phyloP scores from a whole-genome alignment of 805 yeast genomes.

The Metschnikowia gelsemii region DNA sequence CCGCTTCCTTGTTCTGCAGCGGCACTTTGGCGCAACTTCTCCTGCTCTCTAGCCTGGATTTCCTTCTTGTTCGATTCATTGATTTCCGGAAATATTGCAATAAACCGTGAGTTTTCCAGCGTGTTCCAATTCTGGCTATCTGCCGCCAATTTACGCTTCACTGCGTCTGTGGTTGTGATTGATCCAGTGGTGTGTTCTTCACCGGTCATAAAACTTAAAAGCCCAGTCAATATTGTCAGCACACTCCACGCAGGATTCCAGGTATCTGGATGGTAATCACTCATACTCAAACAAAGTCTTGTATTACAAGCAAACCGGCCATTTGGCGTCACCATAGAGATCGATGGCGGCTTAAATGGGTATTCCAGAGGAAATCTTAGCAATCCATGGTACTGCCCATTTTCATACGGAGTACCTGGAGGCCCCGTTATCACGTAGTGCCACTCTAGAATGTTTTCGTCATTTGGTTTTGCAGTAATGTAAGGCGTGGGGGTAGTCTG shows the following conservation, averaged over 20 bases:
- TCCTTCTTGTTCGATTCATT: slow-evolving; percentile 43
- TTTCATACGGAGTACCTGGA: slow-evolving; percentile 79
- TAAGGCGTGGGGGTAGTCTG: slow-evolving; percentile 81
- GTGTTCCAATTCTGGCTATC: slow-evolving; percentile 62
- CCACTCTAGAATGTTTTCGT: slow-evolving; percentile 87
- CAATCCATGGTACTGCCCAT: slow-evolving; percentile 90
- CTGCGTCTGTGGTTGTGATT: slow-evolving; percentile 58
- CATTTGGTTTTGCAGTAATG: slow-evolving; percentile 82
- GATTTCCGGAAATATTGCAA: slow-evolving; percentile 67
- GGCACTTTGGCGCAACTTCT: slow-evolving; percentile 12
- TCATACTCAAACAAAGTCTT: slow-evolving; percentile 84
- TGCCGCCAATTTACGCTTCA: slow-evolving; percentile 56
- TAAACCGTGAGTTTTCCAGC: slow-evolving; percentile 55
- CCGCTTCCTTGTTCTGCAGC: slow-evolving; percentile 2
- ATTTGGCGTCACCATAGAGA: slow-evolving; percentile 84
- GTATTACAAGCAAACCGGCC: slow-evolving; percentile 84
- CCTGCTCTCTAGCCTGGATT: slow-evolving; percentile 23
- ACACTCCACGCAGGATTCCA: slow-evolving; percentile 99
- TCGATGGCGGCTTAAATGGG: slow-evolving; percentile 90
- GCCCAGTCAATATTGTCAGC: slow-evolving; percentile 80
- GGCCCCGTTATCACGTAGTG: slow-evolving; percentile 93
- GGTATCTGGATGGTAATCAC: slow-evolving; percentile 89
- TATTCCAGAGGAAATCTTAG: slow-evolving; percentile 79
- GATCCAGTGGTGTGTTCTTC: slow-evolving; percentile 84
- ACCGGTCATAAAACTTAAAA: slow-evolving; percentile 89